These are phyloP conservation scores for Aspergillus baeticus DNA, from an alignment of 495 filamentous ascomycete genomes.

Conservation along the genomic window DNA sequence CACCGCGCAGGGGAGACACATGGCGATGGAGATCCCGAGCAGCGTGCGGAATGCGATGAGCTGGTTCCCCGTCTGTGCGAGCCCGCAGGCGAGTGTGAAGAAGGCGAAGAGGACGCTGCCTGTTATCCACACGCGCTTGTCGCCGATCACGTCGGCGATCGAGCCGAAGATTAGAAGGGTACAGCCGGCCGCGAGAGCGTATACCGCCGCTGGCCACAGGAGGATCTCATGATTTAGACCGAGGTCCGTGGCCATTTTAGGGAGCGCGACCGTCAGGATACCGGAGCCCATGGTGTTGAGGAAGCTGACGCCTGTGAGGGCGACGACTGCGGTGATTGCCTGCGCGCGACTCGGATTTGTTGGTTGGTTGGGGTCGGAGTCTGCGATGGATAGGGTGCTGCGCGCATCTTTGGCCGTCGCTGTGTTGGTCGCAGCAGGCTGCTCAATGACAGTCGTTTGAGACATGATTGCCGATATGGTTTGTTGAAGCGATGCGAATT, in stretches of 20 bases:
- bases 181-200: conserved; percentile 45
- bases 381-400: too few species aligned
- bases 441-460: too few species aligned
- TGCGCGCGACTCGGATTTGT: not conserved
- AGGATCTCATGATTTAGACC: not conserved
- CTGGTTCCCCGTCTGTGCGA: conserved; percentile 44
- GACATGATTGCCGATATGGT: too few species aligned
- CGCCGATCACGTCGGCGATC: conserved; percentile 51
- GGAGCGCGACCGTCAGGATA: conserved; percentile 3
- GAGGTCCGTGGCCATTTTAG: not conserved
- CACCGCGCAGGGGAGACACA: conserved; percentile 52
- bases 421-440: too few species aligned
- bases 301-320: conserved; percentile 5
- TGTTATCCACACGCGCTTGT: conserved; percentile 39
- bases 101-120: conserved; percentile 42
- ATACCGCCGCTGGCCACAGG: conserved; percentile 5
- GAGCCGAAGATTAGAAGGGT: conserved; percentile 50
- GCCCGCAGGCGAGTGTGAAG: conserved; percentile 47
- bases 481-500: too few species aligned
- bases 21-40: conserved; percentile 46
- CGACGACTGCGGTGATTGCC: not conserved
- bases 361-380: too few species aligned
- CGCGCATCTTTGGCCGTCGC: too few species aligned
- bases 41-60: conserved; percentile 51
- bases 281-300: conserved; percentile 7